Evolutionary conservation across 2,329 filamentous ascomycete genomes (phyloP), one percentile per base, ranked within the genome.

Genomic region (Cladosporium sp.): DNA sequence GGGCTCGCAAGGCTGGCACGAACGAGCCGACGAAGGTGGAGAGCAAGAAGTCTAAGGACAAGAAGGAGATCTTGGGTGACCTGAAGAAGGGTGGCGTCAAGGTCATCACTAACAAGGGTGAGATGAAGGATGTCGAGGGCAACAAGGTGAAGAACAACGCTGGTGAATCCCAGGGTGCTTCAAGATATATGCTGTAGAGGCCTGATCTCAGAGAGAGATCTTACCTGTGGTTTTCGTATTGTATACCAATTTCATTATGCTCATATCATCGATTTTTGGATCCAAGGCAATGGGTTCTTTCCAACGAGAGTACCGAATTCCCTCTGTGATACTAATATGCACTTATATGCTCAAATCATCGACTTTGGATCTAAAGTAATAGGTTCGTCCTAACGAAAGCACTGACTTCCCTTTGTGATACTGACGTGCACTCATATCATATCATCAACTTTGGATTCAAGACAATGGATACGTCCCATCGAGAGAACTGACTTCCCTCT

Each of bases 91-190:
- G 91, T 62, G 91, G 91, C 67, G 94, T 97, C 72, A 94, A 91
- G 84, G 86, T 98, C 67, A 95, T 97, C 80, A 93, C 93, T 68
- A 91, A 90, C 80, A 93, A 92, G 82, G 94, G 94, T 62, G 89
- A 93, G 78, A 81, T 97, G 64, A 89, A 89, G 21, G 90, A 96
- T 79, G 85, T 97, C 37, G 88, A 95, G 71, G 93, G 93, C 33
- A 92, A 90, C 74, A 90, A 91, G 81, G 85, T 90, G 21, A 80
- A 61, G 55, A 62, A 50, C 35, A 67, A 31, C 26, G 63, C 46
- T 55, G 68, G 67, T 40, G 70, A 69, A 18, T 67, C 69, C 55
- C 69, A 71, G 55, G 74, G 74, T 10, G 74, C 70, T 29, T 72
- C 72, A 56, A 69, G 68, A 64, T 76, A 68, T 66, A 76, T 74